Evolutionary conservation across 2,329 filamentous ascomycete genomes (phyloP).

Genomic region (Paecilomyces dactylethromorphus): DNA sequence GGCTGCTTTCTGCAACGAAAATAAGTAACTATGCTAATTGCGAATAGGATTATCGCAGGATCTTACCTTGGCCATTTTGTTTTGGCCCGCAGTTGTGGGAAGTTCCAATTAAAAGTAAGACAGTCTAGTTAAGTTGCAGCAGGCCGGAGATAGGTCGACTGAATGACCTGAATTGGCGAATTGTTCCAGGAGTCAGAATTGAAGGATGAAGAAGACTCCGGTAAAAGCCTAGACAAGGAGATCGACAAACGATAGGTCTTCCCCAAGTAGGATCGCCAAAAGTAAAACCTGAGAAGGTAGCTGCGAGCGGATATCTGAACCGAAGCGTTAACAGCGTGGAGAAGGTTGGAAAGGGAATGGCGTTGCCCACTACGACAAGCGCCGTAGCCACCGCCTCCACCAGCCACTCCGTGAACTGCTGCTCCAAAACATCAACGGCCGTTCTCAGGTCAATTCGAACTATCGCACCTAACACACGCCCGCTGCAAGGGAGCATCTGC

Average conservation of each 20-base stretch:
- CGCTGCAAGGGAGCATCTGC: not conserved
- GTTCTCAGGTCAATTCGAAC: not conserved
- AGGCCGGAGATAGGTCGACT: not conserved
- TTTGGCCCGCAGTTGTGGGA: not conserved
- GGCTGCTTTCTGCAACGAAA: conserved; percentile 38
- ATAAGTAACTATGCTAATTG: conserved; percentile 4
- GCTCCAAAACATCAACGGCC: conserved; percentile 17
- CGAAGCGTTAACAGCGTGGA: not conserved
- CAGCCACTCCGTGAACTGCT: conserved; percentile 5
- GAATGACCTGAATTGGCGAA: not conserved
- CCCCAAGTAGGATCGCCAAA: not conserved
- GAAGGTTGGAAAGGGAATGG: conserved; percentile 9
- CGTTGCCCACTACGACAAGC: conserved; percentile 27
- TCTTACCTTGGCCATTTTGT: conserved; percentile 15
- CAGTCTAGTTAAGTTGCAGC: not conserved
- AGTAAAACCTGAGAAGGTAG: not conserved
- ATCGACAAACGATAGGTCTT: not conserved
- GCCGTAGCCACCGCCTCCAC: conserved; percentile 12
- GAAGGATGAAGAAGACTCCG: not conserved
- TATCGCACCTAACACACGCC: not conserved
- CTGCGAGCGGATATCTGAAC: not conserved
- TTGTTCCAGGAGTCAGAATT: not conserved
- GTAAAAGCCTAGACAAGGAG: not conserved
- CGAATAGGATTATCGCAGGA: not conserved
- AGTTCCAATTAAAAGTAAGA: not conserved